A percentile compares a stretch with the other conserved stretches of the same genome.
These are phyloP conservation scores for Macroventuria anomochaeta DNA, from an alignment of 2,329 filamentous ascomycete species.

Conservation along the genomic window DNA sequence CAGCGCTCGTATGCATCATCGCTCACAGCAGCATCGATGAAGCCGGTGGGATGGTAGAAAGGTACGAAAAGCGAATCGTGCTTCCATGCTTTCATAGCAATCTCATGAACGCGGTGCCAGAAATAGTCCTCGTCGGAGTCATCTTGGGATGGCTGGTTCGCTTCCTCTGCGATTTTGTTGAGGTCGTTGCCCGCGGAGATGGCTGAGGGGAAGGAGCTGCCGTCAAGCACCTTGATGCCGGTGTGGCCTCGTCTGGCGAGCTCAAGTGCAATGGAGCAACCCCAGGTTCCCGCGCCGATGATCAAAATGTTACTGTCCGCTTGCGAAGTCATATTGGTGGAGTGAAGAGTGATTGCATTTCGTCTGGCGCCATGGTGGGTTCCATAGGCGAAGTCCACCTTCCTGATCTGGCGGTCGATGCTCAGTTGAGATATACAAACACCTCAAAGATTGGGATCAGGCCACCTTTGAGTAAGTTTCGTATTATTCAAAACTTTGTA, in stretches of 20 bases:
- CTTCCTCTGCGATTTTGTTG: conserved; percentile 56
- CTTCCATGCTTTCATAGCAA: conserved; percentile 53
- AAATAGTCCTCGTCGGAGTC: conserved; percentile 45
- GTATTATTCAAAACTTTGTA: not conserved
- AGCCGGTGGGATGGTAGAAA: conserved; percentile 57
- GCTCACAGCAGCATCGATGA: conserved; percentile 55
- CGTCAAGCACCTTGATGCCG: conserved; percentile 56
- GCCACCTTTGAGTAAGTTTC: not conserved
- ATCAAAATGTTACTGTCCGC: conserved; percentile 46
- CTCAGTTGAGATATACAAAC: not conserved
- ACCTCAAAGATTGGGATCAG: not conserved
- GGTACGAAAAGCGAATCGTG: conserved; percentile 52
- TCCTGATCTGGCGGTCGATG: not conserved
- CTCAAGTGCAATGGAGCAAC: conserved; percentile 57
- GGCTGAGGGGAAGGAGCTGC: conserved; percentile 51
- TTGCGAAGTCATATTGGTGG: conserved; percentile 5
- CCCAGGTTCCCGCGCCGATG: conserved; percentile 59
- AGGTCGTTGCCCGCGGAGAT: conserved; percentile 58
- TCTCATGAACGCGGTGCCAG: conserved; percentile 42
- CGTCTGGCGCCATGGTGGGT: not conserved
- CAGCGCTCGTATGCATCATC: conserved; percentile 48
- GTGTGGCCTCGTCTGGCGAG: conserved; percentile 56
- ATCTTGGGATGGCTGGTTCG: conserved; percentile 28
- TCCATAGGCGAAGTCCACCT: conserved; percentile 5
- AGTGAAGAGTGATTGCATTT: not conserved